Evolutionary conservation across 441 rosid genomes (phyloP).

Genomic region (Populus hybrid): DNA sequence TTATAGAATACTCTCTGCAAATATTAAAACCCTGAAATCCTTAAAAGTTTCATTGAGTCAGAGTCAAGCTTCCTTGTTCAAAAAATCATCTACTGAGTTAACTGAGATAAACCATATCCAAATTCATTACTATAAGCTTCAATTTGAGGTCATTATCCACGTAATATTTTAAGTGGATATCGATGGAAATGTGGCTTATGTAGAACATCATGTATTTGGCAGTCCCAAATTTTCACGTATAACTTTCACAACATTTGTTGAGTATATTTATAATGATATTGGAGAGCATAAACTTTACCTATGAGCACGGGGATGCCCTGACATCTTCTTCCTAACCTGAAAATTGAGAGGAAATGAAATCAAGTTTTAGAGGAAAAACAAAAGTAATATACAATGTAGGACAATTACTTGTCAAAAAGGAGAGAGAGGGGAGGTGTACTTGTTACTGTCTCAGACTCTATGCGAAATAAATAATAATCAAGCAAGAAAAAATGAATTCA

Average conservation of each 20-base stretch:
- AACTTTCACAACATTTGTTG: neutral
- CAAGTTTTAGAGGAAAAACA: neutral
- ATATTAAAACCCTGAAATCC: neutral
- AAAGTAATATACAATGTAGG: neutral
- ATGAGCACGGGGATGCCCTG: slow-evolving; percentile 50
- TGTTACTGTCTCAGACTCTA: neutral
- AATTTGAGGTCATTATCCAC: neutral
- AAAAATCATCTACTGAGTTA: neutral
- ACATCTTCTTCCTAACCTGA: slow-evolving; percentile 81
- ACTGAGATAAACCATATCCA: neutral
- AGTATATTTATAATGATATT: neutral
- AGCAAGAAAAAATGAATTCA: slow-evolving; percentile 1
- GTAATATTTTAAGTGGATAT: neutral
- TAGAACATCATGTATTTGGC: neutral
- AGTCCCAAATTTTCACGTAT: neutral
- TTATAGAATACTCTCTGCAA: neutral
- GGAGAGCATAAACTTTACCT: slow-evolving; percentile 44
- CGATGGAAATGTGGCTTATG: neutral
- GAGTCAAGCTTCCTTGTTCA: neutral
- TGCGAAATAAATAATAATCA: neutral
- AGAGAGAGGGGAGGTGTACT: neutral
- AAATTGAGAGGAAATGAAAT: slow-evolving; percentile 15
- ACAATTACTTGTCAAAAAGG: neutral
- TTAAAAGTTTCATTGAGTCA: neutral
- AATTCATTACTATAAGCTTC: neutral